Base-by-base conservation (phyloP, 306 rosid species). In the Potentilla sterilis region DNA sequence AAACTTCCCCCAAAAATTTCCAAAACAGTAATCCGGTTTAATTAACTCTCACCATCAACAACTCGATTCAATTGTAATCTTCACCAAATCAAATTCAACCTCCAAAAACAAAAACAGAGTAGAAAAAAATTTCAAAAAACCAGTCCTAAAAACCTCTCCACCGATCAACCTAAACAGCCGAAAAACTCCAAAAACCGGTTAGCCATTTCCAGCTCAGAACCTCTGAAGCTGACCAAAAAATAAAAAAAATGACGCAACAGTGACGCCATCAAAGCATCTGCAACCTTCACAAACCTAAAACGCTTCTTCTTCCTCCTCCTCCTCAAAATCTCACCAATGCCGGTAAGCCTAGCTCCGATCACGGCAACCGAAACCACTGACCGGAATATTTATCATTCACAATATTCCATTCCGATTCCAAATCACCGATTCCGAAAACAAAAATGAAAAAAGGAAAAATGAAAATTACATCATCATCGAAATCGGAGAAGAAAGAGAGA, bases 261-360 rank as follows among this genome's bases (percentile, higher is more conserved):
- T 57, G 55, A 40, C 34, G 34, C 40, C 68, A 62, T 72, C 16
- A 12, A 9, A 72, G 66, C 15, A 40, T 54, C 75, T 12, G 13
- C 15, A 71, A 22, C 76, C 9, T 72, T 72, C 59, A 52, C 7
- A 24, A 52, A 54, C 59, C 59, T 51, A 51, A 51, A 19, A 19
- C 22, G 21, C 8, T 7, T 6, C n/a, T 49, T 7, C 4, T 8
- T 61, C 52, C 0, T n/a, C 57, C 12, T 22, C 51, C 48, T 37
- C 5, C 3, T 35, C 44, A 22, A 59, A 24, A 16, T 43, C 55
- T 43, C 68, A 18, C 59, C 77, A 74, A 74, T 74, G 77, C 35
- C 59, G 59, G 46, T 59, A 73, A 15, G 9, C 77, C 69, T 57
- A 21, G 43, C 46, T 42, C 32, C 57, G 77, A 74, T 74, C 77